Evolutionary conservation across 202 grass and related monocot species (phyloP).

Genomic region (Bolboschoenoplectus hybrid): DNA sequence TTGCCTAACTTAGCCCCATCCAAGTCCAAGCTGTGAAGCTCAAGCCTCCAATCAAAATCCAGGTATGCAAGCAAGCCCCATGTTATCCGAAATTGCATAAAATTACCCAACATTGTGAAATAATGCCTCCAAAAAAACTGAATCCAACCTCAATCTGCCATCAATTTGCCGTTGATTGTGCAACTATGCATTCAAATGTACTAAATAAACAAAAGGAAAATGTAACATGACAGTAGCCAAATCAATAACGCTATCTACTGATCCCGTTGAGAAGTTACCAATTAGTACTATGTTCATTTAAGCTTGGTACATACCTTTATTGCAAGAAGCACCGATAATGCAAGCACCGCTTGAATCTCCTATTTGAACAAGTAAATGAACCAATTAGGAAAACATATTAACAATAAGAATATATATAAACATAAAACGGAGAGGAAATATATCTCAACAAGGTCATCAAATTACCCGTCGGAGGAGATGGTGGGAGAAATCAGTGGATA

Average conservation of each 20-base stretch:
- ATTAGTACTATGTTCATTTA: not conserved
- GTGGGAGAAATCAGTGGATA: slow-evolving; percentile 52
- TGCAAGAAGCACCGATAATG: slow-evolving; percentile 62
- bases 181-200: not conserved
- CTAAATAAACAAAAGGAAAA: not conserved
- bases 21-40: not conserved
- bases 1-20: not conserved
- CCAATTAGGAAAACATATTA: not conserved
- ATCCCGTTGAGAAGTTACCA: not conserved
- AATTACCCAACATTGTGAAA: not conserved
- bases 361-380: slow-evolving; percentile 40
- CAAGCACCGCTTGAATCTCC: slow-evolving; percentile 89
- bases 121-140: not conserved
- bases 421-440: not conserved
- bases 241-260: slow-evolving; percentile 4
- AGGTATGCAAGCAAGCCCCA: not conserved
- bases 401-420: slow-evolving; percentile 4
- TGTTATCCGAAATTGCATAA: not conserved
- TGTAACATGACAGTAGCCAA: not conserved
- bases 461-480: slow-evolving; percentile 69
- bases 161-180: not conserved
- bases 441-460: not conserved
- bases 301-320: slow-evolving; percentile 61
- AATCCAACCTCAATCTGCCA: not conserved
- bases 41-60: slow-evolving; percentile 14